A percentile compares a stretch with the other conserved stretches of the same genome.
These are phyloP conservation scores for Phylloporus sp. DNA, from an alignment of 768 basidiomycete genomes.

Conservation along the genomic window DNA sequence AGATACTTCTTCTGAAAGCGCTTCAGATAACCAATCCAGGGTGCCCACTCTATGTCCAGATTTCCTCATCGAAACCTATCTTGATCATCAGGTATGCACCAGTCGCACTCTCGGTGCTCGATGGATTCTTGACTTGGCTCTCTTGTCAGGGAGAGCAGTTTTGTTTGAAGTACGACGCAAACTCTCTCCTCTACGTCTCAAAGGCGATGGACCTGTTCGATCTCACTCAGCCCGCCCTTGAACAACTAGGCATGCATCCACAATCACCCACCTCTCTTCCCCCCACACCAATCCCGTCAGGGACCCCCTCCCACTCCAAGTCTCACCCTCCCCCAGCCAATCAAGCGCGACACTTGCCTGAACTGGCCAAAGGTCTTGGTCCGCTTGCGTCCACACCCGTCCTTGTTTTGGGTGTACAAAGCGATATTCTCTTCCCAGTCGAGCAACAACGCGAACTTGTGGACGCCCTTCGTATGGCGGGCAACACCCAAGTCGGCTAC, in stretches of 20 bases:
- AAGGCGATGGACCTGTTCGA: constrained; percentile 99
- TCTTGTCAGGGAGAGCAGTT: constrained; percentile 81
- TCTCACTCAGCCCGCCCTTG: constrained; percentile 76
- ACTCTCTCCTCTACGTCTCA: constrained; percentile 96
- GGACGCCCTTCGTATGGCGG: constrained; percentile 86
- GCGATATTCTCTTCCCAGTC: constrained; percentile 93
- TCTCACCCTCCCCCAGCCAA: constrained; percentile 70
- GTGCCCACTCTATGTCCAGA: constrained; percentile 89
- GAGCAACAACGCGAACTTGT: constrained; percentile 96
- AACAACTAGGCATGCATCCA: constrained; percentile 55
- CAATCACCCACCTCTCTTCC: constrained; percentile 17
- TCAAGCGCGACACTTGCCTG: constrained; percentile 69
- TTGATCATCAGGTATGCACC: constrained; percentile 75
- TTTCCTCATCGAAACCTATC: constrained; percentile 97
- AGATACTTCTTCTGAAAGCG: constrained; percentile 1
- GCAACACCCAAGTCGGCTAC: constrained; percentile 86
- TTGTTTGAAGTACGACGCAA: constrained; percentile 98
- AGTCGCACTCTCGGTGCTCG: background rate
- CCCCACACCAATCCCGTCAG: constrained; percentile 13
- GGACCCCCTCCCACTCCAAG: constrained; percentile 53
- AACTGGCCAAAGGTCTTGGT: constrained; percentile 72
- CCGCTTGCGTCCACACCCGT: constrained; percentile 75
- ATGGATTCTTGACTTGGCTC: constrained; percentile 3
- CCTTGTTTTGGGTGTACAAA: constrained; percentile 91
- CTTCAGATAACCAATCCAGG: constrained; percentile 19